Base-by-base conservation (phyloP, 495 filamentous ascomycete species). In the Cercophora scortea region DNA sequence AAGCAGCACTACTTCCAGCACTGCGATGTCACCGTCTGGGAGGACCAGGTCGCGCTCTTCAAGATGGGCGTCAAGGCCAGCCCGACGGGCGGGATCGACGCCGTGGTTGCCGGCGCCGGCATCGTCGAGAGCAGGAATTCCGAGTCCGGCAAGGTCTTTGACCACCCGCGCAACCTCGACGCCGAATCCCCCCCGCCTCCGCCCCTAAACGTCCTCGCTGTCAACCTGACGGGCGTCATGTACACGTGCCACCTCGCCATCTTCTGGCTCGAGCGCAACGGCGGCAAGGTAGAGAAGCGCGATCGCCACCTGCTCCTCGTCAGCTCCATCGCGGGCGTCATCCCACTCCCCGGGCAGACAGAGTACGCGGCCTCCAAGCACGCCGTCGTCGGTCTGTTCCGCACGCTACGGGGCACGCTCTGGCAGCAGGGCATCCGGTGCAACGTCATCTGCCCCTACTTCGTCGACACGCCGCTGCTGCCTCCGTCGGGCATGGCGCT, bases 81-180 rank as follows among this genome's bases (percentile, higher is more conserved):
- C 36, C 81, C 81, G 1, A 67, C 78, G 36, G 73, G 76, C 8
- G 60, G 68, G 1, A 71, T 89, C 51, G 79, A 88, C 61, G 72
- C 73, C 32, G 79, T 88, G 0, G 76, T 88, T 49, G 82, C 83
- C 45, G 87, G 84, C 60, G 86, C 86, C 5, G 86, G 85, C 32
- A 79, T 87, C 47, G 74, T 78, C 61, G 73, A 79, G 32, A 38
- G 50, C 12, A 38, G 45, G 32, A 38, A 47, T 17, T 45, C 48
- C 0, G 41, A 52, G 4, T 55, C 58, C 0, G 54, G 65, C 9
- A 67, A 66, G 32, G 44, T 52, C 17, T 67, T 80, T 19, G 69
- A 75, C 49, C 32, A 56, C 19, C 73, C 74, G 0, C 45, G 46
- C 6, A 55, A 60, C 10, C 50, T 73, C 32, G 71, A 73, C 52